Evolutionary conservation across 495 filamentous ascomycete genomes (phyloP), one percentile per base, ranked within the genome.

Genomic region (Astrothelium macrocarpum): DNA sequence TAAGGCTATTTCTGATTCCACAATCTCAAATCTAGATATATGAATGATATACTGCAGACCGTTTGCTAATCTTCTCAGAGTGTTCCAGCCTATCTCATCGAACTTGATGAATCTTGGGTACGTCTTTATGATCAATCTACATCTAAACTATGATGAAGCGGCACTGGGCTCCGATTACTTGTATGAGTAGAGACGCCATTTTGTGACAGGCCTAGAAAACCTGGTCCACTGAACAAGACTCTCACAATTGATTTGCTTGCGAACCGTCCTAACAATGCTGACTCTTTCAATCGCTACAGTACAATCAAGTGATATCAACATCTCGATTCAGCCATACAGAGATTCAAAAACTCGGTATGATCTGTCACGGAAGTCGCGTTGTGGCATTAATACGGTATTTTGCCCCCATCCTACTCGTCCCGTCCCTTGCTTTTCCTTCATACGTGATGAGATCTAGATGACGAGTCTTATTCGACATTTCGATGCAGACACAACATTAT

Each of bases 121-220:
- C 59, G 59, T 59, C 49, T 39, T 45, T 59, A 67, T 63, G 56
- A 64, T 65, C 14, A 32, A 46, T 43, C 53, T 53, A 58, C 36
- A 46, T 45, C 5, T 61, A 34, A 72, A 64, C 71, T 71, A 88
- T 90, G 93, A 98, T 97, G 92, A 95, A 90, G 26, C 60, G 92
- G 93, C 94, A 98, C 94, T 98, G 94, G 94, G 95, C 94, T 96
- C 92, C 90, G 93, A 97, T 77, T 64, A 78, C 77, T 78, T 77
- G 80, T 91, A 64, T 60, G 89, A 91, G 79, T 76, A 85, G 90
- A 96, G 78, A 94, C 79, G 90, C 90, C 91, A 83, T 81, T 84
- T 90, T 90, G 90, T 74, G 92, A 90, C 90, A 95, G 92, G 93
- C 94, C 90, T 97, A 96, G 93, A 96, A 98, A 98, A 96, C 94